Conservation (phyloP, 2,329 filamentous ascomycete genomes). For the Xylaria multiplex region DNA sequence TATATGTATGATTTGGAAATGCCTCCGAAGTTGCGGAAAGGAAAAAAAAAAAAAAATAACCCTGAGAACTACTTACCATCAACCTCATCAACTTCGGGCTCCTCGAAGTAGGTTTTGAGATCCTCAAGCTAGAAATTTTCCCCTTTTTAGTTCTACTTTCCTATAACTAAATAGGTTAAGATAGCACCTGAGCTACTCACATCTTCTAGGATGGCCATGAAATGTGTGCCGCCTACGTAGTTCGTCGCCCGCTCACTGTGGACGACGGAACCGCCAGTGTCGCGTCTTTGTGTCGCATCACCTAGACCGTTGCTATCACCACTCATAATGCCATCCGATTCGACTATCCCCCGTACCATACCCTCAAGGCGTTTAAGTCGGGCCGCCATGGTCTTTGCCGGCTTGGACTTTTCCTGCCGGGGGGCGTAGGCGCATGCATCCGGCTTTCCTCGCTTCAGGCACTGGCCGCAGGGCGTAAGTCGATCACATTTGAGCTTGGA, state of each 20-base stretch:
- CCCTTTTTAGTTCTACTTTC: slow-evolving; percentile 26
- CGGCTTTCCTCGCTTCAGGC: slow-evolving; percentile 59
- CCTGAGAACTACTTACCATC: slow-evolving; percentile 31
- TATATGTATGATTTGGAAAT: not conserved
- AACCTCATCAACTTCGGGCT: slow-evolving; percentile 52
- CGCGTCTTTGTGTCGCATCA: slow-evolving; percentile 36
- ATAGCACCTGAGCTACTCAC: slow-evolving; percentile 52
- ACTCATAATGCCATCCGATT: slow-evolving; percentile 47
- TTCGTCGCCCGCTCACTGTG: slow-evolving; percentile 56
- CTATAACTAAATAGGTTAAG: not conserved
- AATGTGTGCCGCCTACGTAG: slow-evolving; percentile 69
- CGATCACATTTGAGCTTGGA: slow-evolving; percentile 69
- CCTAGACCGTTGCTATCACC: slow-evolving; percentile 19
- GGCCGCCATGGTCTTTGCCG: slow-evolving; percentile 62
- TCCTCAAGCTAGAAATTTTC: slow-evolving; percentile 62
- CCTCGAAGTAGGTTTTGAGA: slow-evolving; percentile 66
- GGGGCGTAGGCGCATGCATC: slow-evolving; percentile 62
- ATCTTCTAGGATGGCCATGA: slow-evolving; percentile 69
- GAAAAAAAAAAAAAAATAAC: not conserved
- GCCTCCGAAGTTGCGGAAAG: not conserved
- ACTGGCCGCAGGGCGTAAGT: slow-evolving; percentile 62
- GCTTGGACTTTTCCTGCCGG: slow-evolving; percentile 54
- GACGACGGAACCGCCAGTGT: slow-evolving; percentile 55
- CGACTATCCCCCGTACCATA: slow-evolving; percentile 67
- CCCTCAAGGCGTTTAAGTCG: slow-evolving; percentile 65